Conservation (phyloP, 2,329 filamentous ascomycete species). For the Parastagonospora nodorum region DNA sequence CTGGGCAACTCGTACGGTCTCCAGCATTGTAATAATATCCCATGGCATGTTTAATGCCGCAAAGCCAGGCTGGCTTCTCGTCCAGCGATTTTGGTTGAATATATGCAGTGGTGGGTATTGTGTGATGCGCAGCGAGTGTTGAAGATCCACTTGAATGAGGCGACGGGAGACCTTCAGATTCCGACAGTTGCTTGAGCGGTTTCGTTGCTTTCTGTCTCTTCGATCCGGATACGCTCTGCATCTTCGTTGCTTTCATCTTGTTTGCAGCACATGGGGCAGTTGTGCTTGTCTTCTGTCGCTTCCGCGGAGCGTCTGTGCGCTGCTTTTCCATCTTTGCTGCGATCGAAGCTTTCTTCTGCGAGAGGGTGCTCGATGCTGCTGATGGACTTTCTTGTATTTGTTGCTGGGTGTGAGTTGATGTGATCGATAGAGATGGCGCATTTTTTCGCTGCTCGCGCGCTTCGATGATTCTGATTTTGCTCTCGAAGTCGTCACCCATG, state of each 20-base stretch:
- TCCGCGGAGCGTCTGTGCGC: not conserved
- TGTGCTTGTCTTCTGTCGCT: not conserved
- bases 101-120: slow-evolving; percentile 26
- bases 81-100: slow-evolving; percentile 12
- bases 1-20: slow-evolving; percentile 26
- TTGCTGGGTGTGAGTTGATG: not conserved
- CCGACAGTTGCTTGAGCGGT: not conserved
- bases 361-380: too few species aligned
- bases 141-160: slow-evolving; percentile 18
- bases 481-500: slow-evolving; percentile 1
- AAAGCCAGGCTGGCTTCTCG: slow-evolving; percentile 32
- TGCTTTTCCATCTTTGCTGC: not conserved
- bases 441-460: not conserved
- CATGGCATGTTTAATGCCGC: slow-evolving; percentile 30
- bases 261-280: not conserved
- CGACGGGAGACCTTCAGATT: not conserved
- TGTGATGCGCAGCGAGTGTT: slow-evolving; percentile 24
- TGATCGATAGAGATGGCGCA: not conserved
- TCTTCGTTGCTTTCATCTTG: not conserved
- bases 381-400: not conserved
- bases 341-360: not conserved
- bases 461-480: slow-evolving; percentile 6
- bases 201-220: not conserved
- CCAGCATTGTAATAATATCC: slow-evolving; percentile 38
- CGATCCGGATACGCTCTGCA: not conserved